Evolutionary conservation across 805 yeast genomes (phyloP).

Genomic region (Teunomyces aglyptinius): DNA sequence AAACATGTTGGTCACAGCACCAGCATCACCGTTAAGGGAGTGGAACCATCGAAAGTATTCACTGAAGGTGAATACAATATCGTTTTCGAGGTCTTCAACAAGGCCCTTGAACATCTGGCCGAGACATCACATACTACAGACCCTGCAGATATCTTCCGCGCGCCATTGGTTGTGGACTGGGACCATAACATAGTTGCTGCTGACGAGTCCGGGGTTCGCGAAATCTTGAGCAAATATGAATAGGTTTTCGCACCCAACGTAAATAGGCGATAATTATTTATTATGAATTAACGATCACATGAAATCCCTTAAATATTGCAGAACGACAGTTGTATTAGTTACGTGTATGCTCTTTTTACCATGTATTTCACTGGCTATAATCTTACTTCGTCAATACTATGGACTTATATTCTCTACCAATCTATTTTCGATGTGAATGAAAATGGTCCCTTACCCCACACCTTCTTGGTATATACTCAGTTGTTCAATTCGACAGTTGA

Average conservation of each 20-base stretch:
- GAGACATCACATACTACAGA: slow-evolving; percentile 21
- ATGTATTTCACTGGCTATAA: background rate
- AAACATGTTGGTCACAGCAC: slow-evolving; percentile 11
- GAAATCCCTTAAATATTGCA: background rate
- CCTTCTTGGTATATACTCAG: background rate
- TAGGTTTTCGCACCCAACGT: background rate
- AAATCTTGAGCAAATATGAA: slow-evolving; percentile 30
- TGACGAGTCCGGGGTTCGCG: slow-evolving; percentile 31
- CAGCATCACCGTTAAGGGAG: slow-evolving; percentile 20
- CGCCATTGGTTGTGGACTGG: slow-evolving; percentile 47
- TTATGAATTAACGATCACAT: slow-evolving; percentile 1
- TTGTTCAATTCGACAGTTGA: background rate
- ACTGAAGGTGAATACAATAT: slow-evolving; percentile 37
- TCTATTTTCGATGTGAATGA: background rate
- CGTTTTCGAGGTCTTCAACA: slow-evolving; percentile 36
- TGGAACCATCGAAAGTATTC: slow-evolving; percentile 27
- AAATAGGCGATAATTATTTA: background rate
- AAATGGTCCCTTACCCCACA: background rate
- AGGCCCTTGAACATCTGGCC: slow-evolving; percentile 16
- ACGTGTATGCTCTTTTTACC: background rate
- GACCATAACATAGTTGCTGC: slow-evolving; percentile 42
- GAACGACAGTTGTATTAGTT: background rate
- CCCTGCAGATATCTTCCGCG: slow-evolving; percentile 34
- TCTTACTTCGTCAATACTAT: background rate
- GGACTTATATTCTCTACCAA: background rate